Conservation (phyloP, 2,329 filamentous ascomycete genomes). For the Trichoderma brevicompactum region DNA sequence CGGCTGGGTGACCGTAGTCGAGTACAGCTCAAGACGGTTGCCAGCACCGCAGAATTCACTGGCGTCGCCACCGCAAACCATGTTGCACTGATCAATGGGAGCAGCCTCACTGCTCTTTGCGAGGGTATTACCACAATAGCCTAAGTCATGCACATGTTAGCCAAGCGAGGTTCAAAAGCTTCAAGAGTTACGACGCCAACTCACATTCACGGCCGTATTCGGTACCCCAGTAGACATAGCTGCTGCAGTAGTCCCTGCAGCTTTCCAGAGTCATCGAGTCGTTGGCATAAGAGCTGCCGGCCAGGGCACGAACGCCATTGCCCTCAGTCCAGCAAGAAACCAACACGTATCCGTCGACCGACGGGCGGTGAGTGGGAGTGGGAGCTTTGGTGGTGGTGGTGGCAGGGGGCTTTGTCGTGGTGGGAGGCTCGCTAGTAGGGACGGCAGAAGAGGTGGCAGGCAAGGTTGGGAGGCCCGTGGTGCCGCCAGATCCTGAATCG, state of each 20-base stretch:
- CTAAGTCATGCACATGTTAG: constrained; percentile 33
- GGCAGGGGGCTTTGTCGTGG: constrained; percentile 11
- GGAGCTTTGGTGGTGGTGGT: constrained; percentile 34
- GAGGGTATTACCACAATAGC: constrained; percentile 54
- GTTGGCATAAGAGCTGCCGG: constrained; percentile 47
- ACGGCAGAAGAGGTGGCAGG: constrained; percentile 29
- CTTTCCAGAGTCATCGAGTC: constrained; percentile 56
- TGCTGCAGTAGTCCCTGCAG: constrained; percentile 52
- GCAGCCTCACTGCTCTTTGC: constrained; percentile 37
- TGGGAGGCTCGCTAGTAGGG: constrained; percentile 15
- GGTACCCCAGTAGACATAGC: constrained; percentile 54
- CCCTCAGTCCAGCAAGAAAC: constrained; percentile 57
- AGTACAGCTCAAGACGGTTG: constrained; percentile 50
- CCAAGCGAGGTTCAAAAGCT: not conserved
- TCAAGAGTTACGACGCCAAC: constrained; percentile 13
- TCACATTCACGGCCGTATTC: constrained; percentile 58
- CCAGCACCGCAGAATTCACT: constrained; percentile 50
- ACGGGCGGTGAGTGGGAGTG: constrained; percentile 42
- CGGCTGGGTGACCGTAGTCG: constrained; percentile 45
- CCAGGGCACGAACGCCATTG: constrained; percentile 49
- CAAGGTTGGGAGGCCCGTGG: constrained; percentile 28
- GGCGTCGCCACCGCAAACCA: constrained; percentile 48
- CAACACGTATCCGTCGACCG: constrained; percentile 50
- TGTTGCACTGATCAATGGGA: constrained; percentile 43
- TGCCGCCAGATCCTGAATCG: constrained; percentile 30